phyloP scores from a whole-genome alignment of 805 yeast genomes.

The Blastobotrys muscicola region DNA sequence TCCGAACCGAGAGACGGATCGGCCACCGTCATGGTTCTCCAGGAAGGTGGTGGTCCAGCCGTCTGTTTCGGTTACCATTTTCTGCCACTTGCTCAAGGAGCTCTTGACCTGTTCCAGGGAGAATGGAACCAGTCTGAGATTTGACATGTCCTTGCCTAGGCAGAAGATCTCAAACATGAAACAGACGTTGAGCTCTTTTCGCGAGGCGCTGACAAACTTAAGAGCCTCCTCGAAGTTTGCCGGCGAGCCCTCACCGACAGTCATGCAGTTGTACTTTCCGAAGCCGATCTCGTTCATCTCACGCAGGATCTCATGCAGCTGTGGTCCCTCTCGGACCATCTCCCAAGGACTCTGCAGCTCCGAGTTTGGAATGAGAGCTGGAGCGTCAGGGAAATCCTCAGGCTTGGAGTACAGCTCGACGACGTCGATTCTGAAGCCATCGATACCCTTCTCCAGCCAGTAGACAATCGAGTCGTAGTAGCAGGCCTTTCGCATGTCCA shows the following conservation, averaged over 20 bases:
- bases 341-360: constrained; percentile 33
- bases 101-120: neutral
- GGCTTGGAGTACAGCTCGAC: constrained; percentile 45
- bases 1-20: constrained; percentile 42
- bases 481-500: constrained; percentile 30
- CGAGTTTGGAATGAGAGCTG: constrained; percentile 33
- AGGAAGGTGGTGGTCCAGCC: constrained; percentile 48
- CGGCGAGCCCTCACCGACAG: constrained; percentile 46
- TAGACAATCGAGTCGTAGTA: constrained; percentile 40
- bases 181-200: constrained; percentile 31
- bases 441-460: constrained; percentile 49
- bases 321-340: constrained; percentile 38
- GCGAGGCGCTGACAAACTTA: constrained; percentile 8
- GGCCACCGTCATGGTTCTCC: constrained; percentile 53
- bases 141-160: neutral
- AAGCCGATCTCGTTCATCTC: constrained; percentile 39
- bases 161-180: constrained; percentile 25
- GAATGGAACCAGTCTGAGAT: neutral
- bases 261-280: constrained; percentile 41
- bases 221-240: constrained; percentile 31
- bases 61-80: constrained; percentile 1
- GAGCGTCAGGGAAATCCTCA: constrained; percentile 39
- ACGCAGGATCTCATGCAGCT: constrained; percentile 49
- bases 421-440: constrained; percentile 51
- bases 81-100: neutral